Evolutionary conservation across 139 green algal genomes (phyloP), one percentile per base, ranked within the genome.

Genomic region (Volvox africanus): DNA sequence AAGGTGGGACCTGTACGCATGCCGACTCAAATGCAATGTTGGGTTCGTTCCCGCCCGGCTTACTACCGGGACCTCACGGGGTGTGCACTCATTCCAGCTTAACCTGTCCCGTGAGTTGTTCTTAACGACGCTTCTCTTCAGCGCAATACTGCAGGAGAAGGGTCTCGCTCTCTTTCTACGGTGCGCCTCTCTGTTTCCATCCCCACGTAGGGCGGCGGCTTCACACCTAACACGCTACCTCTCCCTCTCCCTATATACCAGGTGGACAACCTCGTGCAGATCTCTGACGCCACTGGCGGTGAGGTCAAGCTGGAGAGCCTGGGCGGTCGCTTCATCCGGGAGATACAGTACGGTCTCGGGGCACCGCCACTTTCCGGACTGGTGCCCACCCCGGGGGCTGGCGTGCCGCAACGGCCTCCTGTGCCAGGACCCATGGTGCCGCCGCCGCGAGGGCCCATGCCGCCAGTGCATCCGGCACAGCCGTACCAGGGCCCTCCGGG

Each of bases 261-360:
- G 94, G 92, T 97, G 17, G 88, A 96, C 19, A 93, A 82, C n/a
- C 92, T 98, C 83, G 81, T 92, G 32, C 91, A 94, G 36, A 92
- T 98, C 12, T 83, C 88, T 3, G 88, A 89, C 22, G 95, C 89
- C 18, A 98, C 96, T 5, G 82, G 67, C 12, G 92, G 93, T 33
- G 96, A 98, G 88, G 96, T 98, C 32, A 93, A 92, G 18, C 44
- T 97, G 35, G 82, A 94, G 77, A 93, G 95, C 55, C 92, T 98
- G n/a, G 96, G 96, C 0, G 30, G 91, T 11, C 73, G 86, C 18
- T 98, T 98, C 73, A 80, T 95, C 30, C 86, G 86, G 36, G 86
- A 90, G 55, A 68, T 90, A 1, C 86, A 90, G 69, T 90, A 90
- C 69, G 86, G 86, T 22, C 30, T 90, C 50, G 86, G 86, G 14